Percentiles rank a stretch among this genome's conserved stretches.
Conservation (phyloP, 169 alveolate species). For the Plasmodium billcollinsi region DNA sequence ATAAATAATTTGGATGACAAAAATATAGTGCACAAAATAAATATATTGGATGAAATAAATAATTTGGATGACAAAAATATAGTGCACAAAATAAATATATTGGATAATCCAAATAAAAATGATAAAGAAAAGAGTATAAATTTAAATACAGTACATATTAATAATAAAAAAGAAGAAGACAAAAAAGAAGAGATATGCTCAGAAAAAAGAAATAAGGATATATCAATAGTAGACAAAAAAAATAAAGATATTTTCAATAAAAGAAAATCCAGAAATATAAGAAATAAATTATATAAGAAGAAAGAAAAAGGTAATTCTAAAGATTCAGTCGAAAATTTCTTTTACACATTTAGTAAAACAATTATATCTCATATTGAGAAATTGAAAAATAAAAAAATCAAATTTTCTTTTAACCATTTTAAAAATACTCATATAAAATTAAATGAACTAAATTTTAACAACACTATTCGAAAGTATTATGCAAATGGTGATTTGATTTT, state of each 20-base stretch:
- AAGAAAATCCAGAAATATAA: neutral
- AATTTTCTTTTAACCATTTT: slow-evolving; percentile 17
- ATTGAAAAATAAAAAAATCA: slow-evolving; percentile 24
- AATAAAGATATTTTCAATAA: slow-evolving; percentile 1
- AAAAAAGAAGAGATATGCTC: neutral
- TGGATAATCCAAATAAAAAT: neutral
- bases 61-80: neutral
- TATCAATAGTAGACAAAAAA: slow-evolving; percentile 1
- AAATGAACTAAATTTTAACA: slow-evolving; percentile 14
- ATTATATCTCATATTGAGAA: slow-evolving; percentile 19
- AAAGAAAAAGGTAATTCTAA: neutral
- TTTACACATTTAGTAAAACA: slow-evolving; percentile 13
- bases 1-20: no score
- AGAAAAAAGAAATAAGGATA: neutral
- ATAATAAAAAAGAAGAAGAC: neutral
- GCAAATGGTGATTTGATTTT: slow-evolving; percentile 13
- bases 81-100: neutral
- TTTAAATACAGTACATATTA: no score
- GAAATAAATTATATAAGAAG: neutral
- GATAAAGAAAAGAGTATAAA: neutral
- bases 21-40: neutral
- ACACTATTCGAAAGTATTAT: slow-evolving; percentile 29
- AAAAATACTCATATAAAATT: slow-evolving; percentile 2
- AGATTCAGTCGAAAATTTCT: neutral
- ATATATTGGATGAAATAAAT: neutral